Conservation (phyloP, 495 filamentous ascomycete genomes). For the Tuber microsphaerosporum region DNA sequence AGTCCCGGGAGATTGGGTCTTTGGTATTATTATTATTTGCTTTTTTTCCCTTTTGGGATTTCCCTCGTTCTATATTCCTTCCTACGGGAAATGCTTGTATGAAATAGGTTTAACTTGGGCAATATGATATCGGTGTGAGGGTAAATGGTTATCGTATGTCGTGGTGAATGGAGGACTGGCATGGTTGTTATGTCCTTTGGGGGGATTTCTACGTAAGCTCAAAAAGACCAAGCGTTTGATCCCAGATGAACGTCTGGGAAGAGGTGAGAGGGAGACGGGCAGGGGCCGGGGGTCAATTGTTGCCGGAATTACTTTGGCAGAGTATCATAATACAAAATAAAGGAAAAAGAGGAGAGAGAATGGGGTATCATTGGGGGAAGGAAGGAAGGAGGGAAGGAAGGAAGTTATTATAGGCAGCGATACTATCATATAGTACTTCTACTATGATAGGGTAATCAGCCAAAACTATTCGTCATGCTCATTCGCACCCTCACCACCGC, state of each 20-base stretch:
- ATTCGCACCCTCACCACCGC: neutral
- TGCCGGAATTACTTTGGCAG: constrained; percentile 6
- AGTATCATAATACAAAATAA: neutral
- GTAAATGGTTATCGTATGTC: neutral
- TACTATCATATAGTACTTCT: neutral
- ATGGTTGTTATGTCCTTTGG: constrained; percentile 20
- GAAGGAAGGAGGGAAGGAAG: neutral
- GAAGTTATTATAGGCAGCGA: constrained; percentile 7
- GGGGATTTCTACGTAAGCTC: constrained; percentile 16
- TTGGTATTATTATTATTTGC: constrained; percentile 8
- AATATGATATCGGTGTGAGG: neutral
- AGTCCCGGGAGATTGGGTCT: constrained; percentile 39
- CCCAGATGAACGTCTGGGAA: constrained; percentile 19
- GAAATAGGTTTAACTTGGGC: neutral
- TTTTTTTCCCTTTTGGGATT: neutral
- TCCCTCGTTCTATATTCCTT: neutral
- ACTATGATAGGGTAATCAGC: neutral
- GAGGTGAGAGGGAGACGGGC: constrained; percentile 12
- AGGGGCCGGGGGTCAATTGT: neutral
- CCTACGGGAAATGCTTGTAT: neutral
- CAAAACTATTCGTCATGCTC: neutral
- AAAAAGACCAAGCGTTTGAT: constrained; percentile 28
- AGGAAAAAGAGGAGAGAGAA: neutral
- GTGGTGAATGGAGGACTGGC: neutral
- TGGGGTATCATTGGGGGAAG: neutral